Evolutionary conservation across 768 basidiomycete species (phyloP), one percentile per base, ranked within the genome.

Genomic region (Mycena venus): DNA sequence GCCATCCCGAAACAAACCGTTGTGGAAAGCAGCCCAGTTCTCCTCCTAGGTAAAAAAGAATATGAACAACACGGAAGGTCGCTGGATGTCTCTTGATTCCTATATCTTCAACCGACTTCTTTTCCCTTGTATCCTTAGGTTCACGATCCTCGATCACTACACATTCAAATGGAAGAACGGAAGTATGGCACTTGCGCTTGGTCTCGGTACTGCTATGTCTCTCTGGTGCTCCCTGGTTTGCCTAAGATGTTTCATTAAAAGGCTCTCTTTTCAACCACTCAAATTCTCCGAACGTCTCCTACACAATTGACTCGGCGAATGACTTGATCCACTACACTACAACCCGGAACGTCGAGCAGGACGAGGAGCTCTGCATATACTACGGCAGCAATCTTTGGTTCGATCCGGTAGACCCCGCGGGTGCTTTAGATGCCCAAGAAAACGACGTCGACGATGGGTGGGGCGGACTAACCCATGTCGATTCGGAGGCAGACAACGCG

Each of bases 211-310:
- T 84, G 36, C 49, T 56, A 36, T 42, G 47, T 58, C 21, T 7
- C 42, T 17, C 29, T 72, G 72, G 56, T 29, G 10, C 65, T 56
- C 15, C 36, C 62, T 59, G 32, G 5, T 19, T 58, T 40, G 47
- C 36, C 62, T 63, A 55, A 61, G 11, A 53, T 63, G 31, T 67
- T 59, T 68, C 27, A 63, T 36, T 21, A 17, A 34, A 60, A 95
- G 95, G 95, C 6, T 96, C 95, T 3, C 79, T 96, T 12, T 95
- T 96, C 84, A 96, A 96, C 80, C 95, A 95, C 82, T 91, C 92
- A 0, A 84, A 88, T 31, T 70, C 78, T 4, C 95, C 94, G 8
- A 96, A 96, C 81, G 88, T 95, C 21, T 90, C 92, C 0, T 95
- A 90, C 82, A 83, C 84, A 0, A 80, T 93, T 19, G 91, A 95